Conservation (phyloP, 352 stramenopile genomes). For the Aphanomyces invadans region DNA sequence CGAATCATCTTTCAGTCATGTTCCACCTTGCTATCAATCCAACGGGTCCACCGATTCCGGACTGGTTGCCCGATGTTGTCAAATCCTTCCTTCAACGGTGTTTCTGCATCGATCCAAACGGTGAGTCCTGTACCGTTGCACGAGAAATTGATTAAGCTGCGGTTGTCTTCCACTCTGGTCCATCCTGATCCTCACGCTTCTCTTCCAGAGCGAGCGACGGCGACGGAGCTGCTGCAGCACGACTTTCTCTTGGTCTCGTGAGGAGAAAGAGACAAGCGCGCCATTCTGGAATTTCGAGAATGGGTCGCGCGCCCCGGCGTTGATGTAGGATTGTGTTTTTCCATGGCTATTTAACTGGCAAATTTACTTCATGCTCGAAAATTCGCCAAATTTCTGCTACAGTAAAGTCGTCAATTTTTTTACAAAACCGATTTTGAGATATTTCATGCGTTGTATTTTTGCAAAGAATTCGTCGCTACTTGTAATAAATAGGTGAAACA, state of each 20-base stretch:
- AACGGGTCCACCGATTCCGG: conserved; percentile 42
- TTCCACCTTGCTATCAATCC: conserved; percentile 57
- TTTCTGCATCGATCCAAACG: conserved; percentile 66
- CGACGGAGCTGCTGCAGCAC: conserved; percentile 47
- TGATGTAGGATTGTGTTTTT: not conserved
- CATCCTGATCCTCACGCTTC: not conserved
- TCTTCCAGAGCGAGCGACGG: conserved; percentile 50
- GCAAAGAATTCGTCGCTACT: too few relatives aligned
- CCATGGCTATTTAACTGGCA: not conserved
- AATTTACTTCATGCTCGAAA: not conserved
- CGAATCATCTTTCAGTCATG: conserved; percentile 57
- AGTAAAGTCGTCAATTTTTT: too few relatives aligned
- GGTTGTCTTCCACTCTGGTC: not conserved
- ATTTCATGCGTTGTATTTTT: too few relatives aligned
- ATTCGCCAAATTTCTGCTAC: not conserved
- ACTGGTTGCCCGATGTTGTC: conserved; percentile 40
- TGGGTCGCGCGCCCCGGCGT: too few relatives aligned
- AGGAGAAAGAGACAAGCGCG: not conserved
- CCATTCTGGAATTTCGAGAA: too few relatives aligned
- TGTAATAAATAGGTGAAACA: too few relatives aligned
- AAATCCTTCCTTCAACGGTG: conserved; percentile 51
- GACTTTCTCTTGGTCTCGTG: conserved; percentile 34
- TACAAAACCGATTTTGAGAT: too few relatives aligned
- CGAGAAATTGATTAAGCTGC: not conserved
- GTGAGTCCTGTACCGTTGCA: conserved; percentile 28